Evolutionary conservation across 129 eudicot genomes (phyloP).

Genomic region (carrot (Daucus carota)): DH1_v3.0 NC_030388.2:31900501-31901000

Average conservation of each 20-base stretch:
- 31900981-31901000: slow-evolving; percentile 25
- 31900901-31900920: slow-evolving; percentile 43
- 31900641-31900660: background rate
- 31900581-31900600: background rate
- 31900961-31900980: slow-evolving; percentile 27
- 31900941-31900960: slow-evolving; percentile 23
- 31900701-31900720: background rate
- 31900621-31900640: background rate
- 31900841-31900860: slow-evolving; percentile 35
- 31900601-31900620: background rate
- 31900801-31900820: slow-evolving; percentile 23
- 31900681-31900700: background rate
- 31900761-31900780: slow-evolving; percentile 28
- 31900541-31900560: too few species aligned
- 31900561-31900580: background rate
- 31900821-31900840: slow-evolving; percentile 32
- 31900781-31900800: slow-evolving; percentile 18
- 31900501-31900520: too few species aligned
- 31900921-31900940: slow-evolving; percentile 24
- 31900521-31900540: too few species aligned
- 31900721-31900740: background rate
- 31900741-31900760: background rate
- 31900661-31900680: background rate
- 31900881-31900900: slow-evolving; percentile 16
- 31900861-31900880: slow-evolving; percentile 35